Evolutionary conservation across 1,139 yeast species (phyloP).

Genomic region (Hansenula lynferdii): DNA sequence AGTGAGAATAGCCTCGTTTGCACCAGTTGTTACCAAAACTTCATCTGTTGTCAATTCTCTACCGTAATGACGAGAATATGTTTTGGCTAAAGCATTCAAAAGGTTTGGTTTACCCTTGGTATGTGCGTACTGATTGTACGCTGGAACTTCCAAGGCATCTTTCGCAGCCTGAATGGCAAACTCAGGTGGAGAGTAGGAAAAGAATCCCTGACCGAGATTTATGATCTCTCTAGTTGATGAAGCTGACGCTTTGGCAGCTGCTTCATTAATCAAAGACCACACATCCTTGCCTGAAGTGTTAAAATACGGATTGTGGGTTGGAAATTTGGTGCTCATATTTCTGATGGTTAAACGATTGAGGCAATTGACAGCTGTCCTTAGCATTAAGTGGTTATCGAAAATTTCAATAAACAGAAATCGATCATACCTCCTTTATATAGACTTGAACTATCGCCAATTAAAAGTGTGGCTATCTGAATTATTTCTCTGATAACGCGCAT

Average conservation of each 20-base stretch:
- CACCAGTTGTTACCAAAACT: constrained; percentile 88
- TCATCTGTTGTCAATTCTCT: constrained; percentile 59
- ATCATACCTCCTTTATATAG: too few relatives aligned
- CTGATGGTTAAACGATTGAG: background rate
- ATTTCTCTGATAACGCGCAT: too few relatives aligned
- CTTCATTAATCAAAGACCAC: constrained; percentile 91
- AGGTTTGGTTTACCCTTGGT: constrained; percentile 83
- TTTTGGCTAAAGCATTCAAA: constrained; percentile 59
- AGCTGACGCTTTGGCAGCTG: constrained; percentile 79
- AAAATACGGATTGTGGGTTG: constrained; percentile 40
- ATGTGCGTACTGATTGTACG: constrained; percentile 86
- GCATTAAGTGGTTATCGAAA: background rate
- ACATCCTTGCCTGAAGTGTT: constrained; percentile 63
- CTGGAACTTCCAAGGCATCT: constrained; percentile 64
- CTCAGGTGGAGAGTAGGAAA: constrained; percentile 89
- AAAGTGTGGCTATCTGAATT: too few relatives aligned
- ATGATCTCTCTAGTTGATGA: constrained; percentile 62
- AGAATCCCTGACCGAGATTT: constrained; percentile 95
- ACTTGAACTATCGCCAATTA: too few relatives aligned
- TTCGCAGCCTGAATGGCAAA: constrained; percentile 86
- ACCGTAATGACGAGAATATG: constrained; percentile 65
- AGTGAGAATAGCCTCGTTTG: constrained; percentile 90
- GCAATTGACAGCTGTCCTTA: background rate
- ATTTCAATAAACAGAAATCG: too few relatives aligned
- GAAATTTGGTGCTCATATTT: constrained; percentile 17